These are phyloP conservation scores for Clonostachys solani DNA, from an alignment of 2,329 filamentous ascomycete species.

Conservation along the genomic window DNA sequence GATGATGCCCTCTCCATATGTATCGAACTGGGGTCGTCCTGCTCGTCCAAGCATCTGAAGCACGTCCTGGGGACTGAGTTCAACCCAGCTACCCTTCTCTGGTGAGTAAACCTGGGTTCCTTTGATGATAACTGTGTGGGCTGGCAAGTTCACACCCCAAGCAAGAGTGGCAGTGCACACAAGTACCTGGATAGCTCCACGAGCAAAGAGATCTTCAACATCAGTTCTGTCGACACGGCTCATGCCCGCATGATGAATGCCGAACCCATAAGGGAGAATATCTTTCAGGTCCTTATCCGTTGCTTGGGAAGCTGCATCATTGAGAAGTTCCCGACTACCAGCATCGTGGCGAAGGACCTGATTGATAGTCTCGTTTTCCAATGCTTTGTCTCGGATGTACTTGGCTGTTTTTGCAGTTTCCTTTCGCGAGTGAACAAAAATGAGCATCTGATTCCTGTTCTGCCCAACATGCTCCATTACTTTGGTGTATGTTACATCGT, in stretches of 20 bases:
- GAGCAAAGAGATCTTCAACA: slow-evolving; percentile 90
- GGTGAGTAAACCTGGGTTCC: slow-evolving; percentile 97
- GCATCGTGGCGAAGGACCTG: slow-evolving; percentile 93
- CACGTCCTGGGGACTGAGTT: slow-evolving; percentile 94
- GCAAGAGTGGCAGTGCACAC: slow-evolving; percentile 97
- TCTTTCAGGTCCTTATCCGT: slow-evolving; percentile 89
- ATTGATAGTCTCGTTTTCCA: slow-evolving; percentile 96
- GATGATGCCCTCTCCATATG: slow-evolving; percentile 97
- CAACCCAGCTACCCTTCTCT: slow-evolving; percentile 98
- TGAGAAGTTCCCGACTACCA: slow-evolving; percentile 82
- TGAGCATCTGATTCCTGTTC: slow-evolving; percentile 95
- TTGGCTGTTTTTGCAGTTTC: slow-evolving; percentile 97
- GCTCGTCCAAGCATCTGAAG: slow-evolving; percentile 98
- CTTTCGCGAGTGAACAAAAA: slow-evolving; percentile 97
- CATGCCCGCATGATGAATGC: slow-evolving; percentile 98
- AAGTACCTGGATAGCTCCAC: slow-evolving; percentile 88
- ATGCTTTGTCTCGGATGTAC: slow-evolving; percentile 91
- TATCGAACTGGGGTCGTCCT: slow-evolving; percentile 93
- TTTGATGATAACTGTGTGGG: slow-evolving; percentile 98
- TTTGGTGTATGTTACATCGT: slow-evolving; percentile 97
- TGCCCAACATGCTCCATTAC: slow-evolving; percentile 93
- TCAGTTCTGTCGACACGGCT: slow-evolving; percentile 90
- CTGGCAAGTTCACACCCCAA: slow-evolving; percentile 97
- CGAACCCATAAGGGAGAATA: slow-evolving; percentile 90
- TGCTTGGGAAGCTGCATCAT: slow-evolving; percentile 77